phyloP scores from a whole-genome alignment of 768 basidiomycete species.

The Erythrobasidium yunnanense region DNA sequence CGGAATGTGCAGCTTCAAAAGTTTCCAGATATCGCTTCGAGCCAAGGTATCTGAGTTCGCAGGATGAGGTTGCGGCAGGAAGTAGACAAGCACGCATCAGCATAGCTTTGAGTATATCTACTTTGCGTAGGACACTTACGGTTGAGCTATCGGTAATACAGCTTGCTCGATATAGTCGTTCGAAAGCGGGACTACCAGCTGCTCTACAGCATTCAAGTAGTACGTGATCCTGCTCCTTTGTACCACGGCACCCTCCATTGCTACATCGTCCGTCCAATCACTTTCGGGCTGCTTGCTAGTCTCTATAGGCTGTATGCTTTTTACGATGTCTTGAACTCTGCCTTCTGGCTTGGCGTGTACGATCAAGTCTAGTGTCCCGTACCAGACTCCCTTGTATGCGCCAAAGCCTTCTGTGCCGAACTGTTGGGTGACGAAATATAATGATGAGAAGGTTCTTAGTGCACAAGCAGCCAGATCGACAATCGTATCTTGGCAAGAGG shows the following conservation, averaged over 20 bases:
- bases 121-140: constrained; percentile 46
- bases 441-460: constrained; percentile 53
- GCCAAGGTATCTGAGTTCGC: constrained; percentile 50
- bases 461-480: constrained; percentile 49
- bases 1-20: constrained; percentile 80
- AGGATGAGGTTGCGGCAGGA: constrained; percentile 13
- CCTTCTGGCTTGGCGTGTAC: constrained; percentile 46
- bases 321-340: constrained; percentile 4
- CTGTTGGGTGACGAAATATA: constrained; percentile 66
- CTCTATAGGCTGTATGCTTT: constrained; percentile 5
- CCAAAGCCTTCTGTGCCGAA: constrained; percentile 63
- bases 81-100: neutral
- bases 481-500: no score
- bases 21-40: constrained; percentile 56
- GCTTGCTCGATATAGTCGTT: constrained; percentile 49
- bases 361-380: constrained; percentile 60
- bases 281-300: constrained; percentile 36
- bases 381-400: constrained; percentile 65
- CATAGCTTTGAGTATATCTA: neutral
- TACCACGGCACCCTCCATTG: constrained; percentile 25
- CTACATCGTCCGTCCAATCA: no score
- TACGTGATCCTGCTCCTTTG: constrained; percentile 50
- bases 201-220: constrained; percentile 63
- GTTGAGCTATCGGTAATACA: constrained; percentile 55
- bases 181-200: constrained; percentile 56